Base-by-base conservation (phyloP, 768 basidiomycete genomes). In the Kwoniella dejecticola region DNA sequence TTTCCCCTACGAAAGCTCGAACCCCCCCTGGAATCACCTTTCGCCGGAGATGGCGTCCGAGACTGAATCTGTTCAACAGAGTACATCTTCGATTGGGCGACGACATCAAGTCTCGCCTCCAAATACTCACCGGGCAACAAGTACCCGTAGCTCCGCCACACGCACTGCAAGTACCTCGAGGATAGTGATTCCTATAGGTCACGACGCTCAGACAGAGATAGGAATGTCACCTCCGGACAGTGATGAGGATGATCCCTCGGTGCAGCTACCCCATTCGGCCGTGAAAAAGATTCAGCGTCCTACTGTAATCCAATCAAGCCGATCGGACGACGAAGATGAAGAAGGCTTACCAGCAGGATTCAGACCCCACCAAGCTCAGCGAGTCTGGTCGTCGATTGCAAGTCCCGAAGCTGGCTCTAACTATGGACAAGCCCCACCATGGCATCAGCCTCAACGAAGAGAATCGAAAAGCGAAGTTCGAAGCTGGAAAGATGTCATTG, bases 171-270 rank as follows among this genome's bases (percentile, higher is more conserved):
- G n/a, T n/a, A n/a, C n/a, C n/a, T n/a, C n/a, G n/a, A 60, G 11
- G 21, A 50, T 62, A 29, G 52, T 58, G 1, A 29, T 53, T 1
- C 62, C 62, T 7, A 58, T 70, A 42, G 52, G 57, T 15, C 38
- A 11, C 10, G 38, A 26, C 11, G 38, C 41, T 21, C 60, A 69
- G 5, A 58, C 49, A 0, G 66, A 60, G 2, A 49, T 63, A 3
- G 72, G 57, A 1, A 68, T 62, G 1, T 68, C 64, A 44, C 73
- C 73, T 24, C 68, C 70, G 4, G 53, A 60, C 23, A 71, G 70
- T 41, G 73, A 75, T 46, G 73, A 75, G 30, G 70, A 70, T 31
- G 57, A 70, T 11, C 73, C 70, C 1, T 68, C 68, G 1, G 73
- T 75, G 26, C 33, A 45, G 8, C 50, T 75, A 0, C 73, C 70